phyloP scores from a whole-genome alignment of 164 flowering plant species.

The Dillenia turbinata region DNA sequence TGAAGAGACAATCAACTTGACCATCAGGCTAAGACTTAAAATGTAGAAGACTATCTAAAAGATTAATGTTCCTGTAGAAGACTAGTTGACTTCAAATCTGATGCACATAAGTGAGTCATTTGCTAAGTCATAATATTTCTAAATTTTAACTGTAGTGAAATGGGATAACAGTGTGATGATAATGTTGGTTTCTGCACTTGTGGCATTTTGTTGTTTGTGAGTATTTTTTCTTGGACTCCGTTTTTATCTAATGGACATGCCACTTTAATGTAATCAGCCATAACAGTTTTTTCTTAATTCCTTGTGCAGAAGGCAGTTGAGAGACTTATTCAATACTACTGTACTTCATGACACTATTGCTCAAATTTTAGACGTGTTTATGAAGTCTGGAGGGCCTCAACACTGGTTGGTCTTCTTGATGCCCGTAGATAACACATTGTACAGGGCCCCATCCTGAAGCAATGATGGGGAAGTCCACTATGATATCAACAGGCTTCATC shows the following conservation, averaged over 20 bases:
- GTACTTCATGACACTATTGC: slow-evolving; percentile 57
- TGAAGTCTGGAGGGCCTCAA: slow-evolving; percentile 48
- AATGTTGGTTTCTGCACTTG: too few species aligned
- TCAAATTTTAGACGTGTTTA: slow-evolving; percentile 64
- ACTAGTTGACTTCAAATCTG: too few species aligned
- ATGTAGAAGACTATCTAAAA: too few species aligned
- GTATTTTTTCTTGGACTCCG: too few species aligned
- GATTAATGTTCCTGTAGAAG: too few species aligned
- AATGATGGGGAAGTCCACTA: slow-evolving; percentile 12
- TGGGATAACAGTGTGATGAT: too few species aligned
- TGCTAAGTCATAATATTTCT: neutral
- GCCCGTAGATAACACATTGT: slow-evolving; percentile 44
- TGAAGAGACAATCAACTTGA: too few species aligned
- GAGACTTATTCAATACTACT: slow-evolving; percentile 46
- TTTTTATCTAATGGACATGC: too few species aligned
- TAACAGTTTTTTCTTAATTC: neutral
- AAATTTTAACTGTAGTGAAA: too few species aligned
- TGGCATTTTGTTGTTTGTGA: too few species aligned
- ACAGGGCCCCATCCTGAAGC: slow-evolving; percentile 22
- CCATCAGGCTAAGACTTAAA: too few species aligned
- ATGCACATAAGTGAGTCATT: neutral
- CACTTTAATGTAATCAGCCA: too few species aligned
- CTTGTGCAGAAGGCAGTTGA: slow-evolving; percentile 74
- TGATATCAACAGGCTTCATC: slow-evolving; percentile 51
- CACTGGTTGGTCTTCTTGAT: slow-evolving; percentile 71